phyloP scores from a whole-genome alignment of 352 stramenopile species.

The Phytophthora crassamura region DNA sequence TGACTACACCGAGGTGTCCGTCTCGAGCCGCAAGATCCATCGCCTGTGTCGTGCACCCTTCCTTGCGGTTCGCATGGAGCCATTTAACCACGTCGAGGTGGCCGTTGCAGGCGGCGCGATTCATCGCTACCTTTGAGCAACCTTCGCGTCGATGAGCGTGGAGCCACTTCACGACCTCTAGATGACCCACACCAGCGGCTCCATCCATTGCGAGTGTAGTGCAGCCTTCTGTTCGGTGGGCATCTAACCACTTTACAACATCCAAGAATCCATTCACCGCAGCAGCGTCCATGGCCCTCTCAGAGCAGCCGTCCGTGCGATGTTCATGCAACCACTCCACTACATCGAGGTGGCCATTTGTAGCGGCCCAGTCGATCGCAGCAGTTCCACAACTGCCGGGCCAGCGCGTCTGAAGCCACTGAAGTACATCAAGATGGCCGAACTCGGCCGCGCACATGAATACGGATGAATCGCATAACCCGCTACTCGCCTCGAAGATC shows the following conservation, averaged over 20 bases:
- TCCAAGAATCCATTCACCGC: constrained; percentile 12
- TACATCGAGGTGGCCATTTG: constrained; percentile 19
- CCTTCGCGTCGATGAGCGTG: constrained; percentile 22
- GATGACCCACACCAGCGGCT: constrained; percentile 9
- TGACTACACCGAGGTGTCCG: constrained; percentile 17
- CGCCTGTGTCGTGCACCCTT: constrained; percentile 15
- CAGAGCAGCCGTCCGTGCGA: constrained; percentile 8
- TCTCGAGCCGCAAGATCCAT: constrained; percentile 22
- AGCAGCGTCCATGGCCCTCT: constrained; percentile 19
- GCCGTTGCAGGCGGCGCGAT: constrained; percentile 7
- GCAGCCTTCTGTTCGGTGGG: constrained; percentile 25
- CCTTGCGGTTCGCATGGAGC: constrained; percentile 19
- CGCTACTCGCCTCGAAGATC: constrained; percentile 9
- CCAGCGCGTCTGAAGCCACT: constrained; percentile 19
- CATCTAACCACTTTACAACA: constrained; percentile 27
- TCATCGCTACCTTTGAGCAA: constrained; percentile 26
- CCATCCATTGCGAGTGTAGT: constrained; percentile 18
- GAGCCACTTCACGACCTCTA: constrained; percentile 24
- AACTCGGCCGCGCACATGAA: constrained; percentile 7
- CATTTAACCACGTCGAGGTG: constrained; percentile 25
- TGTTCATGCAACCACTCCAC: constrained; percentile 21
- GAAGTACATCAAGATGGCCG: constrained; percentile 12
- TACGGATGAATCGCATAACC: constrained; percentile 2
- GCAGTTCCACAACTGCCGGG: neutral
- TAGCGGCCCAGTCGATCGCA: constrained; percentile 24